Base-by-base conservation (phyloP, 805 yeast species). In the Saturnispora hagleri region DNA sequence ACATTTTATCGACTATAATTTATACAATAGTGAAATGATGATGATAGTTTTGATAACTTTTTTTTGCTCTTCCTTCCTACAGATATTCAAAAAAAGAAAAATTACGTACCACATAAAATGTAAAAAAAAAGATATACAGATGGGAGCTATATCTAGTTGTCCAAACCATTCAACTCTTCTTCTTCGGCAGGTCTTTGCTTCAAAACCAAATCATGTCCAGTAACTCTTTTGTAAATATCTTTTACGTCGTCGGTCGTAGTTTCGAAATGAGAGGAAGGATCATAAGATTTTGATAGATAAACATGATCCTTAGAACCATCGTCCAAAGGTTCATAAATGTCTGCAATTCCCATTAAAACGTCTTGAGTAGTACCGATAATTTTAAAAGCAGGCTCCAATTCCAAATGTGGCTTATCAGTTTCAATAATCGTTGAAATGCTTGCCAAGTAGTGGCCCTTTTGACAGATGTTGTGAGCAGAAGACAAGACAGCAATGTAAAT, bases 221-320 rank as follows among this genome's bases (percentile, higher is more conserved):
- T 86, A 57, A 93, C 84, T 68, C 98, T 81, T 69, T 84, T 83
- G 69, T 93, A 93, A 50, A 93, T 77, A 68, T 91, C 97, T 70
- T 89, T 89, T 60, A 93, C 95, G 68, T 93, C 98, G 67, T 93
- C 98, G 40, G 99, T 93, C 61, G 96, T 86, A 43, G 90, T 73
- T 70, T 93, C 99, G 66, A 93, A 93, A 71, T 93, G 99, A 9
- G 97, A 89, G 9, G 95, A 77, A 1, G 98, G 85, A 67, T 93
- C 99, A 67, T 89, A 93, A 53, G 95, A 86, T 71, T 79, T 86
- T 38, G 97, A 89, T 53, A 93, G 75, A 69, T 71, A 93, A 47
- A 93, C 81, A 52, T 84, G 81, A 67, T 86, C 90, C 55, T 76
- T 73, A 17, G 84, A 73, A 10, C 99, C 99, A 65, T 89, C 95